Conservation (phyloP, 78 protist species). For the Guillardia theta region DNA sequence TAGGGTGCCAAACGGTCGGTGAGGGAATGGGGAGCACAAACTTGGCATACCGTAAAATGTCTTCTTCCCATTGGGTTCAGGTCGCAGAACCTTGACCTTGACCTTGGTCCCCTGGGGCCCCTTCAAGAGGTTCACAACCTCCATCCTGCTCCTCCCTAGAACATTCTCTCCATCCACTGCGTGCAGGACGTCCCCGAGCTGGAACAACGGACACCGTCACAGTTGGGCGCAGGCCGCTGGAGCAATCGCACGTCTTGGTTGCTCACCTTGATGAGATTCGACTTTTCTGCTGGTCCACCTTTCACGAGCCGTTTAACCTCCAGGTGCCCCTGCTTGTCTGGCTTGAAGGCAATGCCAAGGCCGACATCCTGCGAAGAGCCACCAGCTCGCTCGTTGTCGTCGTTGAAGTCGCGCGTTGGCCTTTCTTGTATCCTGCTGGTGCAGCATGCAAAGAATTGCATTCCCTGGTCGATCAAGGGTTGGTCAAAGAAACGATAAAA, state of each 20-base stretch:
- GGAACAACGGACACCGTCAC: too few relatives aligned
- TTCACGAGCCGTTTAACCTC: not conserved
- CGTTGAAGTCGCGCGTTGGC: too few relatives aligned
- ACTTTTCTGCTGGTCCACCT: not conserved
- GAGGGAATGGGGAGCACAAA: not conserved
- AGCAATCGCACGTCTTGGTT: too few relatives aligned
- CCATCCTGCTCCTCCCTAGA: not conserved
- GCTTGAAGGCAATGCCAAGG: not conserved
- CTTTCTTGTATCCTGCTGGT: too few relatives aligned
- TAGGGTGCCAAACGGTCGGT: not conserved
- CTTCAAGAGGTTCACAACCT: not conserved
- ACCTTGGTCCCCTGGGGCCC: not conserved
- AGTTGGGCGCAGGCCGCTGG: too few relatives aligned
- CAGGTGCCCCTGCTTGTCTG: not conserved
- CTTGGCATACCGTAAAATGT: not conserved
- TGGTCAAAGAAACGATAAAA: too few relatives aligned
- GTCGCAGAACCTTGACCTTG: not conserved
- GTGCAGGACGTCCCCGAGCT: not conserved
- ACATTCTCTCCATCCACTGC: not conserved
- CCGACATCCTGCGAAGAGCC: too few relatives aligned
- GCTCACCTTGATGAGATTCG: too few relatives aligned
- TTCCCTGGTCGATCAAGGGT: too few relatives aligned
- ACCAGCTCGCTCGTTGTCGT: too few relatives aligned
- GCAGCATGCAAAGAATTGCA: too few relatives aligned
- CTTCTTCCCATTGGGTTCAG: not conserved